Percentiles rank a stretch among this genome's conserved stretches.
These are phyloP conservation scores for Salinomyces thailandicus DNA, from an alignment of 2,329 filamentous ascomycete genomes.

Conservation along the genomic window DNA sequence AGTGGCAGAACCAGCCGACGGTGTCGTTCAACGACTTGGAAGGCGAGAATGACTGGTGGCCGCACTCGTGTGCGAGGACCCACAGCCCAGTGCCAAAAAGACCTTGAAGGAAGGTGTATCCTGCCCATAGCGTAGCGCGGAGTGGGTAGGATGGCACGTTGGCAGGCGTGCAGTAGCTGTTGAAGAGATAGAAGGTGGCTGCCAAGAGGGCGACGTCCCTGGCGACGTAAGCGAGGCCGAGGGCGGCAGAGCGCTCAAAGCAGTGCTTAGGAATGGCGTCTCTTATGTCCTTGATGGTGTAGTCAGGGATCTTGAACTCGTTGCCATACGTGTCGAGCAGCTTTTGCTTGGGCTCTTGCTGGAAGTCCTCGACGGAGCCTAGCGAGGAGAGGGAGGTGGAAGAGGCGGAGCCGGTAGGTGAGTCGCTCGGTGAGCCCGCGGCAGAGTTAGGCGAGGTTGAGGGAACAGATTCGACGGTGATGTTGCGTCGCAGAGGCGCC, in stretches of 20 bases:
- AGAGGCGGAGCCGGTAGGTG: constrained; percentile 57
- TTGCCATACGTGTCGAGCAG: constrained; percentile 91
- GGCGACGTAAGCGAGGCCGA: constrained; percentile 70
- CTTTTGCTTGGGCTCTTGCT: constrained; percentile 45
- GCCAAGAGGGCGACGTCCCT: constrained; percentile 66
- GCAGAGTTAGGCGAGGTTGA: constrained; percentile 45
- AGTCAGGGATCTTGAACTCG: constrained; percentile 85
- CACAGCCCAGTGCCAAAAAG: constrained; percentile 88
- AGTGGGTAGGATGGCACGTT: constrained; percentile 58
- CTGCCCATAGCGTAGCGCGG: constrained; percentile 55
- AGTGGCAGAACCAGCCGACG: constrained; percentile 86
- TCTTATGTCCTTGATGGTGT: constrained; percentile 93
- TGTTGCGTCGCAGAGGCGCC: constrained; percentile 33
- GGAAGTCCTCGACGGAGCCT: constrained; percentile 52
- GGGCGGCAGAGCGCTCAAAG: constrained; percentile 72
- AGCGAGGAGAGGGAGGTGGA: constrained; percentile 89
- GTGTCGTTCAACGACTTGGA: constrained; percentile 84
- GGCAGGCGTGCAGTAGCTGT: constrained; percentile 83
- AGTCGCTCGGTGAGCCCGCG: constrained; percentile 47
- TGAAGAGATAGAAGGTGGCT: constrained; percentile 73
- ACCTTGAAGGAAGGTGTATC: constrained; percentile 74
- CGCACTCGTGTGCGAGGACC: constrained; percentile 96
- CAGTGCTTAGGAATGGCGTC: constrained; percentile 97
- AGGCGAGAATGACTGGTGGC: constrained; percentile 92
- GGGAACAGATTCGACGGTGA: constrained; percentile 41